A percentile compares a stretch with the other conserved stretches of the same genome.
These are phyloP conservation scores for Pichia occidentalis DNA, from an alignment of 805 yeast genomes.

Conservation along the genomic window DNA sequence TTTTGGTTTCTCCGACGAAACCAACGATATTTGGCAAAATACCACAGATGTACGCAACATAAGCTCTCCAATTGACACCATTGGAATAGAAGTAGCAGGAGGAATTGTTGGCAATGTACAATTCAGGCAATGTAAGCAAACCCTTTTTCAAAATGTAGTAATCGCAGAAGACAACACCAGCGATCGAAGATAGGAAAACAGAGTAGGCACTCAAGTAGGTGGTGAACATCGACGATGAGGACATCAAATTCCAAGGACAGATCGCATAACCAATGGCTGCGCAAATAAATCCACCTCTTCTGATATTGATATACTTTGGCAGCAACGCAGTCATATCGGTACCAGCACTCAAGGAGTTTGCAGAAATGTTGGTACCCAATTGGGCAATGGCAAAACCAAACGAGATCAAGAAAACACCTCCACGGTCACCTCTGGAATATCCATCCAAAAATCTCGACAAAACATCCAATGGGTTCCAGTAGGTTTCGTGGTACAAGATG, in stretches of 20 bases:
- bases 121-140: constrained; percentile 51
- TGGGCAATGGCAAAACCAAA: constrained; percentile 69
- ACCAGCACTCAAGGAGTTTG: constrained; percentile 66
- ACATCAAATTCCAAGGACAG: constrained; percentile 78
- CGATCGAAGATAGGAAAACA: constrained; percentile 75
- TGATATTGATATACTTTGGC: constrained; percentile 60
- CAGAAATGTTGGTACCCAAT: constrained; percentile 70
- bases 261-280: constrained; percentile 64
- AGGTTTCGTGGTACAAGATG: constrained; percentile 56
- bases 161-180: constrained; percentile 68
- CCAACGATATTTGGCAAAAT: constrained; percentile 82
- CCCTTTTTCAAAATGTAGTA: constrained; percentile 73
- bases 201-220: constrained; percentile 77
- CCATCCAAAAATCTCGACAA: constrained; percentile 55
- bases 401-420: constrained; percentile 73
- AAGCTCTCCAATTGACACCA: constrained; percentile 83
- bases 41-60: constrained; percentile 72
- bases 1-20: constrained; percentile 75
- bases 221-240: constrained; percentile 66
- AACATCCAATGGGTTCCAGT: constrained; percentile 83
- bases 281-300: constrained; percentile 77
- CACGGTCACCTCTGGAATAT: constrained; percentile 54
- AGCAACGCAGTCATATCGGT: constrained; percentile 63
- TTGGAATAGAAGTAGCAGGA: constrained; percentile 52
- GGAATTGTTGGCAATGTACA: constrained; percentile 44